Conservation (phyloP, 495 filamentous ascomycete species). For the Staphylotrichum longicolle region DNA sequence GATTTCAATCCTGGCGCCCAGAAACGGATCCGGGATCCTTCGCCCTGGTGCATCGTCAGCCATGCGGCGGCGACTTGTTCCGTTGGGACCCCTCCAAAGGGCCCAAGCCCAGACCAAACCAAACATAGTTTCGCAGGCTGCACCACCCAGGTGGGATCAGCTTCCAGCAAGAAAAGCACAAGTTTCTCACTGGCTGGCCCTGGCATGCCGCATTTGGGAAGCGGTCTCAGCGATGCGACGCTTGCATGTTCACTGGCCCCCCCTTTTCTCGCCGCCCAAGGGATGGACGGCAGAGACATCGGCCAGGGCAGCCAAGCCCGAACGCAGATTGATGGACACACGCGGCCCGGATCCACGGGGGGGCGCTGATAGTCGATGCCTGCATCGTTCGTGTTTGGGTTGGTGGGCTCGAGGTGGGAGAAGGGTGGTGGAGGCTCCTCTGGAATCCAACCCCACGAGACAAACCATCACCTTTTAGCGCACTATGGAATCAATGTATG, state of each 20-base stretch:
- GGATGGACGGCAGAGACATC: constrained; percentile 15
- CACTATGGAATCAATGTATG: constrained; percentile 9
- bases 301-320: constrained; percentile 14
- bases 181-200: constrained; percentile 4
- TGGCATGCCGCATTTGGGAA: background rate
- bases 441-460: constrained; percentile 5
- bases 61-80: constrained; percentile 10
- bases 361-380: background rate
- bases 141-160: constrained; percentile 14
- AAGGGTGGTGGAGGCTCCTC: background rate
- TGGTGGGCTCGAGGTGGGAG: background rate
- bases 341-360: constrained; percentile 10
- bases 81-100: constrained; percentile 3
- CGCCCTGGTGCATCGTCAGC: constrained; percentile 6
- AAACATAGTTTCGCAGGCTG: constrained; percentile 19
- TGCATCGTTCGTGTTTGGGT: constrained; percentile 5
- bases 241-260: constrained; percentile 9
- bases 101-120: constrained; percentile 14
- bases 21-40: constrained; percentile 18
- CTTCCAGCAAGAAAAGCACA: constrained; percentile 4
- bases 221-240: constrained; percentile 11
- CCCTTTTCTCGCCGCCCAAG: background rate
- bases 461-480: constrained; percentile 8
- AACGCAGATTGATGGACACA: constrained; percentile 1
- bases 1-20: constrained; percentile 18